Conservation (phyloP, 2,329 filamentous ascomycete genomes). For the Xylaria sp. region DNA sequence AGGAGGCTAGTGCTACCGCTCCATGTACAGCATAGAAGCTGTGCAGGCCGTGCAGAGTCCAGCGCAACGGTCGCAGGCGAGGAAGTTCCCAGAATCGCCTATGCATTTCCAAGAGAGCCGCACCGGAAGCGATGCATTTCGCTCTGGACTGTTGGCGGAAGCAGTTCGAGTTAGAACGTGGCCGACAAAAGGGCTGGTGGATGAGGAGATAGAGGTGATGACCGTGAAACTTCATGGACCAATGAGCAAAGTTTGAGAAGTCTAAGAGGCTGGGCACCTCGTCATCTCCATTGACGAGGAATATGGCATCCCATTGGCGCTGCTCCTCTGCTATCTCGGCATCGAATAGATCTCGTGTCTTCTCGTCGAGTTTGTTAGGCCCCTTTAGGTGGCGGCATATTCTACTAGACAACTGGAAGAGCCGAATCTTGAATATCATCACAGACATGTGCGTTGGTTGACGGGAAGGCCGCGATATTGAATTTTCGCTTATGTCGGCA, state of each 20-base stretch:
- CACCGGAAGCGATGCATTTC: slow-evolving; percentile 19
- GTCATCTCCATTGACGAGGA: not conserved
- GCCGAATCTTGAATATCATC: slow-evolving; percentile 22
- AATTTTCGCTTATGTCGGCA: slow-evolving; percentile 14
- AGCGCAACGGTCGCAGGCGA: slow-evolving; percentile 15
- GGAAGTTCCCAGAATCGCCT: slow-evolving; percentile 15
- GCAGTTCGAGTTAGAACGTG: slow-evolving; percentile 16
- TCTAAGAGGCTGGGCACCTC: slow-evolving; percentile 13
- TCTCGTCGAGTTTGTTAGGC: slow-evolving; percentile 20
- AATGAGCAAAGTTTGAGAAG: slow-evolving; percentile 16
- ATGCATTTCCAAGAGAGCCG: slow-evolving; percentile 13
- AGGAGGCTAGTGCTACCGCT: slow-evolving; percentile 19
- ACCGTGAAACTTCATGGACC: slow-evolving; percentile 18
- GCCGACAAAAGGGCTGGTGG: slow-evolving; percentile 22
- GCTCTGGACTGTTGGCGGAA: slow-evolving; percentile 19
- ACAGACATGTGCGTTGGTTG: slow-evolving; percentile 22
- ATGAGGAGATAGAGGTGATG: slow-evolving; percentile 22
- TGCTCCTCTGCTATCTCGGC: slow-evolving; percentile 19
- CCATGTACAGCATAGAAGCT: slow-evolving; percentile 22
- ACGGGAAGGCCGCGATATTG: slow-evolving; percentile 8
- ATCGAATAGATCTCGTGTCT: slow-evolving; percentile 17
- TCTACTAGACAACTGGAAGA: slow-evolving; percentile 19
- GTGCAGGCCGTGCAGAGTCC: slow-evolving; percentile 18
- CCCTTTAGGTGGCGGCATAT: slow-evolving; percentile 23
- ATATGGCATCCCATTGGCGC: slow-evolving; percentile 11